Evolutionary conservation across 2,329 filamentous ascomycete genomes (phyloP), one percentile per base, ranked within the genome.

Genomic region (Huntiella abstrusa): DNA sequence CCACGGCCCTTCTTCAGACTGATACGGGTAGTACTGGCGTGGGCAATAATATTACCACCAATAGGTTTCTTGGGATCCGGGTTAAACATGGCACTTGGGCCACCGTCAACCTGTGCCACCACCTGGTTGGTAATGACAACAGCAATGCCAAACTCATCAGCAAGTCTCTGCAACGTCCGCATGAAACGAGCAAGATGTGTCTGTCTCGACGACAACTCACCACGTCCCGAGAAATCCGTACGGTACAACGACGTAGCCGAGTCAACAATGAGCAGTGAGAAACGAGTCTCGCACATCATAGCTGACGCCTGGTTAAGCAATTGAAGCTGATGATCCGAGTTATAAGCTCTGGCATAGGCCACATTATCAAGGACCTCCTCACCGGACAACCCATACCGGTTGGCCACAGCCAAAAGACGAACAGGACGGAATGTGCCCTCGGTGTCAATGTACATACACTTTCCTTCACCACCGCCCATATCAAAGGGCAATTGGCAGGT

Each of bases 241-340:
- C 91, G 78, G 62, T 98, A 98, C 2, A 98, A 72, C 2, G 88
- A 81, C 0, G 91, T 98, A 11, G 92, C 92, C 48, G 86, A 94
- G 63, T 98, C 91, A 48, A 98, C 91, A 42, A 98, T 78, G 43
- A 98, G 76, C 6, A 98, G 72, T 3, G 91, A 96, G 62, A 98
- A 98, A 3, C 91, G 78, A 0, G 91, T 98, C 66, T 98, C 92
- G 49, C 87, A 95, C 92, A 98, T 98, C 91, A 98, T 98, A 51
- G 86, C 78, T 2, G 91, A 82, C 3, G 91, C 92, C 61, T 96
- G 88, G 56, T 91, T 91, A 51, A 98, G 76, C 5, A 98, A 71
- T 60, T 94, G 85, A 43, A 98, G 73, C 61, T 98, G 91, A 62
- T 98, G 91, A 54, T 98, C 91, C 0, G 88, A 96, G 61, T 98